These are phyloP conservation scores for Trichoderma oligosporum DNA, from an alignment of 2,329 filamentous ascomycete genomes.

Conservation along the genomic window DNA sequence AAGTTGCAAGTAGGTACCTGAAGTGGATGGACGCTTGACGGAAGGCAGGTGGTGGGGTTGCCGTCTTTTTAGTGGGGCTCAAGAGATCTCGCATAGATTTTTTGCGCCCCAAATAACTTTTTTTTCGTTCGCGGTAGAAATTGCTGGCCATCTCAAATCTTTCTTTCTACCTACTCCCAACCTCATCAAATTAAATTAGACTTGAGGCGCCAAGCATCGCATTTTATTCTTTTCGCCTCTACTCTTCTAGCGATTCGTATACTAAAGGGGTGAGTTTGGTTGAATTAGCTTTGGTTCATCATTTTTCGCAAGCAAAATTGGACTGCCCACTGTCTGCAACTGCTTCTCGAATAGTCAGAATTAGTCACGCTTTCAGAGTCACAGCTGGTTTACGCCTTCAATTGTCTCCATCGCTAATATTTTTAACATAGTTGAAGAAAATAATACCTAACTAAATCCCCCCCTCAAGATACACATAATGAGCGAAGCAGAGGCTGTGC, in stretches of 20 bases:
- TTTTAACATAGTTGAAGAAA: too few relatives aligned
- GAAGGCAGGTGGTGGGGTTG: conserved; percentile 14
- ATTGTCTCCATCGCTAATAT: background rate
- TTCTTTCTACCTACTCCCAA: conserved; percentile 19
- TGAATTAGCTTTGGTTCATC: background rate
- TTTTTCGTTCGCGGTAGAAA: conserved; percentile 18
- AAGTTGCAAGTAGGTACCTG: background rate
- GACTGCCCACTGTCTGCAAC: background rate
- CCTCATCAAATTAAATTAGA: background rate
- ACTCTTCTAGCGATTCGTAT: background rate
- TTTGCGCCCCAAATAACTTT: conserved; percentile 19
- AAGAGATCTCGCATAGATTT: conserved; percentile 20
- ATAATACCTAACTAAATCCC: too few relatives aligned
- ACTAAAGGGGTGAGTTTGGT: background rate
- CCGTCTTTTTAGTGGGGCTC: conserved; percentile 11
- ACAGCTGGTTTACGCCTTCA: background rate
- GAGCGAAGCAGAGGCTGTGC: conserved; percentile 39
- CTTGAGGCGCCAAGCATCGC: background rate
- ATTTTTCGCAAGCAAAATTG: background rate
- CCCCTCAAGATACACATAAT: conserved; percentile 27
- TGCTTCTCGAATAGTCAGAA: background rate
- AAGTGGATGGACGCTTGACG: conserved; percentile 1
- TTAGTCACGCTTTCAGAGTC: conserved; percentile 7
- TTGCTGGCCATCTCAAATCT: conserved; percentile 20
- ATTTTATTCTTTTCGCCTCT: background rate